Base-by-base conservation (phyloP, 2,329 filamentous ascomycete species). In the Alternaria sp. region DNA sequence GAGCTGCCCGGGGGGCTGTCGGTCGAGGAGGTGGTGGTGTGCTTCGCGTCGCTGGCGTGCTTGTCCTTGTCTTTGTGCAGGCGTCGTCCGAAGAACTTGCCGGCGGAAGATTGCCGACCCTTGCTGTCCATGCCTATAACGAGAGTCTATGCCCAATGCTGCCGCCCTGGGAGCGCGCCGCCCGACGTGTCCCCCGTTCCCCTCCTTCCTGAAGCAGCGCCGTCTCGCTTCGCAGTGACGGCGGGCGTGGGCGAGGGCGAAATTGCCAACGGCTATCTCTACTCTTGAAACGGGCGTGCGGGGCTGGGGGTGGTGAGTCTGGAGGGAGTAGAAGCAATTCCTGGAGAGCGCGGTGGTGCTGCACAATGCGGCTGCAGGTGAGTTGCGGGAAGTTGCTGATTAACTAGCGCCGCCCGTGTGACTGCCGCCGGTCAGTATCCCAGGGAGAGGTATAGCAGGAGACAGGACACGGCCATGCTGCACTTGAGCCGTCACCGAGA, bases 51-150 rank as follows among this genome's bases (percentile, higher is more conserved):
- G 58, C 47, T 51, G 32, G 30, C 16, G 41, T 65, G 22, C 56
- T 59, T 62, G 46, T 62, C 68, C 80, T 89, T 92, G 80, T 96
- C 91, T 82, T 93, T 95, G 81, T 89, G 83, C 72, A 84, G 76
- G 62, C 86, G 91, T 75, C 93, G 88, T 73, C 92, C 93, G 83
- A 97, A 97, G 84, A 97, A 93, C 64, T 90, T 90, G 76, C 88
- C 86, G 76, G 89, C 90, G 74, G 92, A 93, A 67, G 91, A 93
- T 84, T 94, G 91, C 80, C 91, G 89, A 73, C 90, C 85, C 82
- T 94, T 93, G 83, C 92, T 90, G 83, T 90, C 85, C 76, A 87
- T 72, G 38, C 51, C 59, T 71, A 63, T 68, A 61, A 38, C 47
- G 54, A 60, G 60, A 47, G 44, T 56, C 57, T 64, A 61, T 64